phyloP scores from a whole-genome alignment of 2,329 filamentous ascomycete genomes.

The Rhynchosporium secalis region DNA sequence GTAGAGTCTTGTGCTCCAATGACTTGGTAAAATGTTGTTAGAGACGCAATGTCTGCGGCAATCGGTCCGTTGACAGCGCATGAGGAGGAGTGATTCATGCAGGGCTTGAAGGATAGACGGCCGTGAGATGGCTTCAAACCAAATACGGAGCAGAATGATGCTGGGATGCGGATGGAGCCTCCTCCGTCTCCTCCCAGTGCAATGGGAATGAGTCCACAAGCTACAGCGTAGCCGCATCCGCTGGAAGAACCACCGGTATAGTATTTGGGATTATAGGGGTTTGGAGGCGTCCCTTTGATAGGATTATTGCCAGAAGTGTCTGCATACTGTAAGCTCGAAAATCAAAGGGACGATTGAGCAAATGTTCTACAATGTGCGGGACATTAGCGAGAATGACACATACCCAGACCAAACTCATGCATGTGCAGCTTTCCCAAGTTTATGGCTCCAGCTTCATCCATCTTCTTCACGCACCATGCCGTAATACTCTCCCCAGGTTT shows the following conservation, averaged over 20 bases:
- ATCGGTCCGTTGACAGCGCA: constrained; percentile 71
- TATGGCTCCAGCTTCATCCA: constrained; percentile 67
- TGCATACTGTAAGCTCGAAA: constrained; percentile 41
- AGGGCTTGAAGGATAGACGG: constrained; percentile 49
- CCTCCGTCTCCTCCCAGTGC: constrained; percentile 89
- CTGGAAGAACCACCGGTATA: constrained; percentile 89
- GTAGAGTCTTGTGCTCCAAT: constrained; percentile 70
- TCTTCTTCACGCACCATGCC: constrained; percentile 27
- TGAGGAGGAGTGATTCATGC: constrained; percentile 51
- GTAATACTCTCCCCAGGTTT: constrained; percentile 23
- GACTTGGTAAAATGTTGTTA: constrained; percentile 75
- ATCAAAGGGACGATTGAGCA: too few relatives aligned
- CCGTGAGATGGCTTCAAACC: constrained; percentile 78
- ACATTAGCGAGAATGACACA: background rate
- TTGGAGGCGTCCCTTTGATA: constrained; percentile 77
- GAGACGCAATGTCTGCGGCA: constrained; percentile 71
- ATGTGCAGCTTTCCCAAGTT: constrained; percentile 78
- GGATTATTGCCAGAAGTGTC: constrained; percentile 79
- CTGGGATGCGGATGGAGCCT: constrained; percentile 55
- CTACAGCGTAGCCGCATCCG: constrained; percentile 84
- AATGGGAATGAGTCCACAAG: constrained; percentile 57
- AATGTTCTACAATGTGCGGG: background rate
- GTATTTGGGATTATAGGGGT: constrained; percentile 70
- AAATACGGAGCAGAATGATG: constrained; percentile 51
- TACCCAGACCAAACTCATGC: constrained; percentile 69